phyloP scores from a whole-genome alignment of 768 basidiomycete genomes.

The Boletales sp. region DNA sequence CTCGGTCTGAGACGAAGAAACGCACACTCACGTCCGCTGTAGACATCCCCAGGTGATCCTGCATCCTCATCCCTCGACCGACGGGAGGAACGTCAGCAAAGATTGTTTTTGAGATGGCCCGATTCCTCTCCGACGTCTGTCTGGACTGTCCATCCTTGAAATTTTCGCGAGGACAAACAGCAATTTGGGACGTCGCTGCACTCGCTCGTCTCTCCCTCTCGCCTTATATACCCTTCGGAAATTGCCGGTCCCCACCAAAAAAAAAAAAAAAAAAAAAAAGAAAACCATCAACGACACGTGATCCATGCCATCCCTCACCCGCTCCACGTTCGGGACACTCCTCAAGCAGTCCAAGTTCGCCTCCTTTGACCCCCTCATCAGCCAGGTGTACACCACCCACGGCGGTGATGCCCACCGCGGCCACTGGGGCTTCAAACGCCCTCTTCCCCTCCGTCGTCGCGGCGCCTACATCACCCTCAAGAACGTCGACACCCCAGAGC shows the following conservation, averaged over 20 bases:
- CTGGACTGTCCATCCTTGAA: constrained; percentile 77
- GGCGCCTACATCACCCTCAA: constrained; percentile 63
- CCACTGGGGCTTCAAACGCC: constrained; percentile 84
- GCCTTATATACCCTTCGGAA: constrained; percentile 32
- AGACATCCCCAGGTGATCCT: constrained; percentile 86
- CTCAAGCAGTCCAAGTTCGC: constrained; percentile 82
- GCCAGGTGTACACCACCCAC: constrained; percentile 72
- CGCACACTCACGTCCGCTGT: constrained; percentile 34
- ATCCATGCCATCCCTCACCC: constrained; percentile 32
- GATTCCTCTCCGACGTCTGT: constrained; percentile 77
- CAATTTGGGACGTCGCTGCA: constrained; percentile 77
- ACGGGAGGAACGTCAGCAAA: constrained; percentile 85
- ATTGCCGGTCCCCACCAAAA: constrained; percentile 16
- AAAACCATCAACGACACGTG: too few species aligned
- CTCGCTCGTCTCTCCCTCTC: not conserved
- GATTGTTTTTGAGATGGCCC: constrained; percentile 82
- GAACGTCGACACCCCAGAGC: constrained; percentile 65
- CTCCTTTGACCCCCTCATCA: constrained; percentile 69
- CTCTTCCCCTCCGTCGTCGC: constrained; percentile 62
- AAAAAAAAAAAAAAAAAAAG: not conserved
- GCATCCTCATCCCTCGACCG: constrained; percentile 89
- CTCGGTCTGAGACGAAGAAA: constrained; percentile 27
- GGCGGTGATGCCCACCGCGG: constrained; percentile 71
- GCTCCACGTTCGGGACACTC: constrained; percentile 72
- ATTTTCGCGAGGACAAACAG: constrained; percentile 53